Conservation (phyloP, 2,329 filamentous ascomycete species). For the Triangularia verruculosa region DNA sequence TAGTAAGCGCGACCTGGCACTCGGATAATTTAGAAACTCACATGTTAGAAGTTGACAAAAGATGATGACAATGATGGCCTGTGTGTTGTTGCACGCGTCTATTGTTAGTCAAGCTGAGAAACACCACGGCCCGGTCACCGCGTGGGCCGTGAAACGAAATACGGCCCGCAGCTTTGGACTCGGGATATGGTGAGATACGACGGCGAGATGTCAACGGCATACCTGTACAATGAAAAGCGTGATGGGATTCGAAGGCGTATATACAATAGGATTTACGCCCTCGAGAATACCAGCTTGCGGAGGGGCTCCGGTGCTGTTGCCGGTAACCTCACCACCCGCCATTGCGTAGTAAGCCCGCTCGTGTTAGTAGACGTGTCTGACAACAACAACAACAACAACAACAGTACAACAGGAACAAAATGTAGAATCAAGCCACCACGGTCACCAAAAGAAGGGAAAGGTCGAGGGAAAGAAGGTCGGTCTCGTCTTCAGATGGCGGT, state of each 20-base stretch:
- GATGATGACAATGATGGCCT: conserved; percentile 64
- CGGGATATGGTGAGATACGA: neutral
- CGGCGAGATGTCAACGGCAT: conserved; percentile 9
- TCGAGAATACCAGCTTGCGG: conserved; percentile 57
- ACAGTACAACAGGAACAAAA: neutral
- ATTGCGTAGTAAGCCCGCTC: conserved; percentile 16
- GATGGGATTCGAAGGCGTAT: conserved; percentile 63
- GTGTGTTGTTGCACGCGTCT: conserved; percentile 5
- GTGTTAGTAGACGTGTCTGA: neutral
- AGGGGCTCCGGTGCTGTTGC: conserved; percentile 23
- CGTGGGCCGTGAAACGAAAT: conserved; percentile 11
- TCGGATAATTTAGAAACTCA: conserved; percentile 3
- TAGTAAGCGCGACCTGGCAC: conserved; percentile 13
- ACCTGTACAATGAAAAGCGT: conserved; percentile 70
- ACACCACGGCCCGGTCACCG: neutral
- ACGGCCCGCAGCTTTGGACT: conserved; percentile 3
- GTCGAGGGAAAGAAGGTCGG: neutral
- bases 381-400: neutral
- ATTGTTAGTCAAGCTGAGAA: conserved; percentile 22
- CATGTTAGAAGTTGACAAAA: conserved; percentile 70
- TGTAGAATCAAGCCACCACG: neutral
- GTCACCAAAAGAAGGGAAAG: neutral
- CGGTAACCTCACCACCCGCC: conserved; percentile 24
- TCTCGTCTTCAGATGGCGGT: neutral
- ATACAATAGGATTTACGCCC: conserved; percentile 59